These are phyloP conservation scores for Zygotorulaspora florentina DNA, from an alignment of 805 yeast genomes.

Conservation along the genomic window DNA sequence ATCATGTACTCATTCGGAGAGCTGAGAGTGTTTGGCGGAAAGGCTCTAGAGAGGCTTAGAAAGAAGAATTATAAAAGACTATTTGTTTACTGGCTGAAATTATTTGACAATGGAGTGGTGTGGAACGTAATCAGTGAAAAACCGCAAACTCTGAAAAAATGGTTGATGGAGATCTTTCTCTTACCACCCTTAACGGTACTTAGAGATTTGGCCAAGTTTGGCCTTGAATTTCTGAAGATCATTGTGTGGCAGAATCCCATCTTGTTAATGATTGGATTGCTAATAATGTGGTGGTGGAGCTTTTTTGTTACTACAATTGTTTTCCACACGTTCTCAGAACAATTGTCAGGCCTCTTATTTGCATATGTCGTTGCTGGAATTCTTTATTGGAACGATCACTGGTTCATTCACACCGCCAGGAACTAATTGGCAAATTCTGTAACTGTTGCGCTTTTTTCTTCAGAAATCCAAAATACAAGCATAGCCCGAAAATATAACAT, in stretches of 20 bases:
- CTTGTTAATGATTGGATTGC: conserved; percentile 33
- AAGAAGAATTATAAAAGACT: background rate
- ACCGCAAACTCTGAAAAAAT: conserved; percentile 2
- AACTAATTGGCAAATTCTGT: conserved; percentile 65
- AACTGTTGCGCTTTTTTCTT: conserved; percentile 55
- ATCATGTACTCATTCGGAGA: conserved; percentile 60
- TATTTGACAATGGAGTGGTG: conserved; percentile 15
- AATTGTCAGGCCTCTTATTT: conserved; percentile 62
- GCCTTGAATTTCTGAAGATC: conserved; percentile 3
- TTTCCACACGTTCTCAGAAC: conserved; percentile 79
- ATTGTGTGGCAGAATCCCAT: conserved; percentile 28
- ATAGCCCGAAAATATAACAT: conserved; percentile 65
- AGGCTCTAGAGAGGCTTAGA: conserved; percentile 6
- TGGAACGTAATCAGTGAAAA: conserved; percentile 12
- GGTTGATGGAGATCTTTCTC: conserved; percentile 8
- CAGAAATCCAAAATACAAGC: conserved; percentile 63
- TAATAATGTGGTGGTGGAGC: conserved; percentile 78
- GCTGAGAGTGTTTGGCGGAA: conserved; percentile 24
- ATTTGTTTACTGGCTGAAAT: conserved; percentile 1
- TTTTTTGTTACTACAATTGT: conserved; percentile 75
- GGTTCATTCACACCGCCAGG: conserved; percentile 56
- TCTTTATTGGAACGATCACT: conserved; percentile 20
- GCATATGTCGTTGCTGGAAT: conserved; percentile 44
- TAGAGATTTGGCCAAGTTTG: conserved; percentile 4
- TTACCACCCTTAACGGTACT: conserved; percentile 11